Conservation (phyloP, 192 early-diverging fungal genomes). For the Jimgerdemannia lactiflua region DNA sequence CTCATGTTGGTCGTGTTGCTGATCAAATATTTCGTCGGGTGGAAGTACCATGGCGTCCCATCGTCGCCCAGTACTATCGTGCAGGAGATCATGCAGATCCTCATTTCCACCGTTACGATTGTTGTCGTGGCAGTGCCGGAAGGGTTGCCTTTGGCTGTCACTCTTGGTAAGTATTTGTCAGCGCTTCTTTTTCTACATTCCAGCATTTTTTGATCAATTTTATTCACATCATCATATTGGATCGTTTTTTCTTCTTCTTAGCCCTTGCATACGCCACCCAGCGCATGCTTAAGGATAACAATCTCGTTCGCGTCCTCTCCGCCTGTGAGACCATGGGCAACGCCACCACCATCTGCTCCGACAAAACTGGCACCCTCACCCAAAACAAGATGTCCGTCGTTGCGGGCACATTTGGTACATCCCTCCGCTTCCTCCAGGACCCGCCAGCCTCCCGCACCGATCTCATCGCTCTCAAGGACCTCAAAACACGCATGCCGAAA, state of each 20-base stretch:
- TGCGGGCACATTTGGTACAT: constrained; percentile 74
- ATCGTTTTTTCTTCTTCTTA: constrained; percentile 3
- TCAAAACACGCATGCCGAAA: constrained; percentile 38
- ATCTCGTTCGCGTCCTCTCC: constrained; percentile 91
- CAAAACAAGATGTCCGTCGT: constrained; percentile 99
- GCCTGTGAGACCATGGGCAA: constrained; percentile 99
- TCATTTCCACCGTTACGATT: constrained; percentile 91
- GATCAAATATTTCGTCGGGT: constrained; percentile 80
- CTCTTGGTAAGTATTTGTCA: constrained; percentile 46
- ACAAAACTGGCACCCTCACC: constrained; percentile 98
- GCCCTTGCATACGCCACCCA: constrained; percentile 93
- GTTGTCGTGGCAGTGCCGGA: constrained; percentile 99
- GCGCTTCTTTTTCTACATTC: background rate
- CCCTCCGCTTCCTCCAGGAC: constrained; percentile 56
- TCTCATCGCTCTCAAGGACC: constrained; percentile 44
- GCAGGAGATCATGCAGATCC: constrained; percentile 66
- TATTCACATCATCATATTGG: background rate
- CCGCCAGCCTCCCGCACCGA: constrained; percentile 31
- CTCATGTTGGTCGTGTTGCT: constrained; percentile 85
- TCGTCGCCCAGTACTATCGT: constrained; percentile 50
- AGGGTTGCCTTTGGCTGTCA: constrained; percentile 96
- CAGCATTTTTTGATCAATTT: background rate
- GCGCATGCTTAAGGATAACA: constrained; percentile 96
- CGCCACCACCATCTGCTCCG: constrained; percentile 97
- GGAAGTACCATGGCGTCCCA: constrained; percentile 24